A percentile compares a stretch with the other conserved stretches of the same genome.
Conservation (phyloP, 345 rosid genomes). For the Murraya koenigii region DNA sequence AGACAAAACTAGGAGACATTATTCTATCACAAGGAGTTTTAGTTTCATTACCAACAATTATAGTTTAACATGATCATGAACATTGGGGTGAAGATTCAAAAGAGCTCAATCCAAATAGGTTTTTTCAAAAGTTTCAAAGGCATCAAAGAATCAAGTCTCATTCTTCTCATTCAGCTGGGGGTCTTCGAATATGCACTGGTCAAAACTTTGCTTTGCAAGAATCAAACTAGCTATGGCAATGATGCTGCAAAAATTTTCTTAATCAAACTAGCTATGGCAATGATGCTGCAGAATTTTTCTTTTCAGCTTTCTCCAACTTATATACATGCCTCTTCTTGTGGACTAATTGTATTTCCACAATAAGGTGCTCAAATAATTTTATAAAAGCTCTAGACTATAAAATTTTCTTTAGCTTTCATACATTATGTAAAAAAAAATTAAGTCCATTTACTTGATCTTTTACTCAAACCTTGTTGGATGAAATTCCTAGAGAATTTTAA, state of each 20-base stretch:
- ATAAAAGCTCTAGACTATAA: conserved; percentile 13
- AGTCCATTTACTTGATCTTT: too few relatives aligned
- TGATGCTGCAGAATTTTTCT: conserved; percentile 47
- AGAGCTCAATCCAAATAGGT: conserved; percentile 61
- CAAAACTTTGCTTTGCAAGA: conserved; percentile 63
- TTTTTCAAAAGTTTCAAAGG: conserved; percentile 48
- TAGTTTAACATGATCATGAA: conserved; percentile 39
- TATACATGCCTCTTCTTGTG: conserved; percentile 42
- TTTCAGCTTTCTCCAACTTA: conserved; percentile 56
- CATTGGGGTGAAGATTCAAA: conserved; percentile 56
- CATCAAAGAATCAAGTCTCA: conserved; percentile 41
- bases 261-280: conserved; percentile 45
- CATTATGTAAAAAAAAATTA: too few relatives aligned
- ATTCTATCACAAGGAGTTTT: conserved; percentile 30
- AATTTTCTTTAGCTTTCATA: too few relatives aligned
- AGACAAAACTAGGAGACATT: conserved; percentile 42
- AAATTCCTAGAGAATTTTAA: too few relatives aligned
- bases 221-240: conserved; percentile 45
- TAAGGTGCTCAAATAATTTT: conserved; percentile 46
- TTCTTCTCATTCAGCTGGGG: conserved; percentile 56
- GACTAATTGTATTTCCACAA: conserved; percentile 41
- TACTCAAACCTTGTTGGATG: too few relatives aligned
- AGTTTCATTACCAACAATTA: conserved; percentile 21
- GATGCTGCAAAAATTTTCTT: conserved; percentile 45
- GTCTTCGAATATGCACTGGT: conserved; percentile 64